Percentiles rank a stretch among this genome's conserved stretches.
Evolutionary conservation across 2,329 filamentous ascomycete species (phyloP).

Genomic region (Sporothrix phasma): DNA sequence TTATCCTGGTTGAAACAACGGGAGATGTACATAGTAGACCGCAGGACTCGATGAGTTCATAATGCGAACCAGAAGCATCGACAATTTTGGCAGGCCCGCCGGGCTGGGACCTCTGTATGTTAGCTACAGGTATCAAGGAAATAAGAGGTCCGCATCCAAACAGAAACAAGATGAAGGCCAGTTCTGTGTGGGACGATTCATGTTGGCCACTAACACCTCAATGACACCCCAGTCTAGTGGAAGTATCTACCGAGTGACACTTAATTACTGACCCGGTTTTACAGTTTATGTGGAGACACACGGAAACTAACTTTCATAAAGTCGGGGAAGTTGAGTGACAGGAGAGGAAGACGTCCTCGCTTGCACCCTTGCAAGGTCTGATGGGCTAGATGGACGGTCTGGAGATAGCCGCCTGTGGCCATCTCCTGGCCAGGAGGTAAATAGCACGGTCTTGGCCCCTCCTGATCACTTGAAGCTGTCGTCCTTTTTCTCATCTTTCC

Average conservation of each 20-base stretch:
- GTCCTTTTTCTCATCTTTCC: background rate
- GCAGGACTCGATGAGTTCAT: too few species aligned
- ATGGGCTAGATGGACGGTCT: background rate
- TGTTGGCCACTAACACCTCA: background rate
- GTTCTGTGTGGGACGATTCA: too few species aligned
- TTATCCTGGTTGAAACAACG: too few species aligned
- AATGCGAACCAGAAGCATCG: too few species aligned
- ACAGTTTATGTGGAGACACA: background rate
- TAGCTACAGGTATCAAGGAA: too few species aligned
- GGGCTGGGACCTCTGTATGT: too few species aligned
- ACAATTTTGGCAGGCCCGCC: too few species aligned
- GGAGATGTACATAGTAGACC: too few species aligned
- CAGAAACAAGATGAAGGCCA: too few species aligned
- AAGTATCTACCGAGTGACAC: background rate
- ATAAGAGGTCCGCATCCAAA: too few species aligned
- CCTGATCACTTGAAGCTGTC: background rate
- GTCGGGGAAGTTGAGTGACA: background rate
- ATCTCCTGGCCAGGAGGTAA: background rate
- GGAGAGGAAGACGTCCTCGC: background rate
- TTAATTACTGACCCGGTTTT: background rate
- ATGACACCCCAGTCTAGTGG: background rate
- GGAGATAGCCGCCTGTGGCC: background rate
- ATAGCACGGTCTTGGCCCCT: background rate
- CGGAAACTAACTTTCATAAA: background rate
- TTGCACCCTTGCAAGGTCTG: background rate